phyloP scores from a whole-genome alignment of 2,329 filamentous ascomycete species.

The Aspergillus nomiae region DNA sequence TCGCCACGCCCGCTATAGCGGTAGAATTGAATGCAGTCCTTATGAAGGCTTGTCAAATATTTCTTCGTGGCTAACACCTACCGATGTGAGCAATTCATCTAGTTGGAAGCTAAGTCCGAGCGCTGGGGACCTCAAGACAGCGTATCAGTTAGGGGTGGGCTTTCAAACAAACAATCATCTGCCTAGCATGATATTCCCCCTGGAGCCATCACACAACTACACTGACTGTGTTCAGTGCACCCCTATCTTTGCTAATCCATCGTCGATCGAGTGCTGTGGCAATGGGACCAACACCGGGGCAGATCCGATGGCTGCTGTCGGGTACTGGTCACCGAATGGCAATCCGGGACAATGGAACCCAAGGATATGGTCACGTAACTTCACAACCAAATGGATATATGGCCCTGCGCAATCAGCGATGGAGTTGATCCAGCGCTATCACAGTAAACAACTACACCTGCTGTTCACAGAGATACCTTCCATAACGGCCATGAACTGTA shows the following conservation, averaged over 20 bases:
- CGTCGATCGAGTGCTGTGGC: neutral
- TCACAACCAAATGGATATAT: slow-evolving; percentile 1
- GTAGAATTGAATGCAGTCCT: slow-evolving; percentile 1
- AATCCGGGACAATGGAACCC: neutral
- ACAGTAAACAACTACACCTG: neutral
- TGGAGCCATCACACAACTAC: neutral
- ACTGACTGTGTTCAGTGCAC: neutral
- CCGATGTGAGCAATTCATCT: neutral
- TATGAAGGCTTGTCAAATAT: neutral
- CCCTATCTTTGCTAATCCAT: slow-evolving; percentile 2
- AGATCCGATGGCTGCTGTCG: neutral
- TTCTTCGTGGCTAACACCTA: neutral
- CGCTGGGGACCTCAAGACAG: neutral
- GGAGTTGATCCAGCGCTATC: too few relatives aligned
- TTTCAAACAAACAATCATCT: neutral
- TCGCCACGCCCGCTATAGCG: neutral
- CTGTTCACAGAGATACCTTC: neutral
- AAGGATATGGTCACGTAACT: neutral
- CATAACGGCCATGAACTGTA: neutral
- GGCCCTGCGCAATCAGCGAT: neutral
- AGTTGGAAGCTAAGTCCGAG: neutral
- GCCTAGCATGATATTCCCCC: slow-evolving; percentile 5
- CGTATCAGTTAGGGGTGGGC: neutral
- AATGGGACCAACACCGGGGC: neutral
- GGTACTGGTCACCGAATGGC: slow-evolving; percentile 2